Evolutionary conservation across 331 rosid species (phyloP).

Genomic region (Acacia pycnantha): DNA sequence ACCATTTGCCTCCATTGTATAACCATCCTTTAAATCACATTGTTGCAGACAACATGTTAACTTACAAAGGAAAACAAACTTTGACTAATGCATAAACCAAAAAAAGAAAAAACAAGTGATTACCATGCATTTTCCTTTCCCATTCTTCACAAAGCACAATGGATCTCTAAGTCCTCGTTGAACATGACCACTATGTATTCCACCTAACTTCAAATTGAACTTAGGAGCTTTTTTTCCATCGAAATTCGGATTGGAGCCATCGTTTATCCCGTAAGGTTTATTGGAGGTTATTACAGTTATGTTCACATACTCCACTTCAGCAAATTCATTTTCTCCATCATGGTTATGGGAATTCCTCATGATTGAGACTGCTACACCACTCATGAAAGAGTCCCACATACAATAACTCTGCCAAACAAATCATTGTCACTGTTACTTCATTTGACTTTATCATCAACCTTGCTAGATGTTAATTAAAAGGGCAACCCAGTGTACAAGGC

Average conservation of each 20-base stretch:
- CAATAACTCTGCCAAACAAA: conserved; percentile 64
- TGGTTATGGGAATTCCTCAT: conserved; percentile 56
- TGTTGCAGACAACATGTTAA: neutral
- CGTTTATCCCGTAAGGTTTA: conserved; percentile 65
- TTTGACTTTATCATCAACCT: neutral
- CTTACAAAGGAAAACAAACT: neutral
- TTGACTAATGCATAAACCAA: neutral
- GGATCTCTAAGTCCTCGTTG: conserved; percentile 73
- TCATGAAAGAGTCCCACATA: conserved; percentile 89
- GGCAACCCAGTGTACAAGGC: too few species aligned
- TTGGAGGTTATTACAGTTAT: conserved; percentile 85
- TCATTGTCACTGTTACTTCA: conserved; percentile 17
- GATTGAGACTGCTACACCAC: conserved; percentile 81
- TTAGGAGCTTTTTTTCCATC: conserved; percentile 57
- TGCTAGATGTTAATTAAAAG: too few species aligned
- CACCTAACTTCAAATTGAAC: conserved; percentile 59
- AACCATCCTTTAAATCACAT: conserved; percentile 73
- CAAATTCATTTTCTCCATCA: conserved; percentile 71
- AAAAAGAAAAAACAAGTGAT: neutral
- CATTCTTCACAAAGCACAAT: conserved; percentile 63
- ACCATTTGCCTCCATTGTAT: conserved; percentile 64
- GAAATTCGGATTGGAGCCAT: conserved; percentile 87
- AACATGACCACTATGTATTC: conserved; percentile 89
- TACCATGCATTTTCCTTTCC: conserved; percentile 86
- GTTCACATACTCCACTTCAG: conserved; percentile 81